Evolutionary conservation across 2,329 filamentous ascomycete species (phyloP).

Genomic region (Botrytis elliptica): DNA sequence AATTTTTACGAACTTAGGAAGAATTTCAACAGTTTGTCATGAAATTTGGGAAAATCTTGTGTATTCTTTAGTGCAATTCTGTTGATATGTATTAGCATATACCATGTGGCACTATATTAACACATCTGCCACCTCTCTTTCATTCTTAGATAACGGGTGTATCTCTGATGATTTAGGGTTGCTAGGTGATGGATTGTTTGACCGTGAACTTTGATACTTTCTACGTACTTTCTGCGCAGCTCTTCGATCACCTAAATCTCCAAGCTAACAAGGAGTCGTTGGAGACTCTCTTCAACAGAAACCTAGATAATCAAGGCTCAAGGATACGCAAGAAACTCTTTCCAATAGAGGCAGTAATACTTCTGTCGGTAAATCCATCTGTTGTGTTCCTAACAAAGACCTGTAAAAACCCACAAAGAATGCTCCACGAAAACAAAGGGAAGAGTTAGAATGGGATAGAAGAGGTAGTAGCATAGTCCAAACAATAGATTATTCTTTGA

Average conservation of each 20-base stretch:
- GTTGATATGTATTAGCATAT: background rate
- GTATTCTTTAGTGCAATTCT: background rate
- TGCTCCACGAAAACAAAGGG: background rate
- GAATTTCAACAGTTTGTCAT: background rate
- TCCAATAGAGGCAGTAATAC: background rate
- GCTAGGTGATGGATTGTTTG: no score
- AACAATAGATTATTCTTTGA: background rate
- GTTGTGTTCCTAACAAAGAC: background rate
- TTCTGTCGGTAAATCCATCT: background rate
- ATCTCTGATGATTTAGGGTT: background rate
- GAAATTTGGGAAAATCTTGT: background rate
- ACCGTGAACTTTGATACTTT: background rate
- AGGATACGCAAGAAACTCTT: background rate
- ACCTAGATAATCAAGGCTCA: no score
- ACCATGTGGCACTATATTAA: background rate
- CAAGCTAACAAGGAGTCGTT: background rate
- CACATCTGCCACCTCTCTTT: background rate
- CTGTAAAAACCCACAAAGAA: background rate
- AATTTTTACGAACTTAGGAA: background rate
- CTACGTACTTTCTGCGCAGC: background rate
- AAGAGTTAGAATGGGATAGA: no score
- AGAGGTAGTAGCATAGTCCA: background rate
- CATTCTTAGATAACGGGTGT: background rate
- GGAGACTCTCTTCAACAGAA: background rate
- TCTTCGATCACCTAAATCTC: background rate